phyloP scores from a whole-genome alignment of 1,284 basidiomycete species.

The Fistulina hepatica region DNA sequence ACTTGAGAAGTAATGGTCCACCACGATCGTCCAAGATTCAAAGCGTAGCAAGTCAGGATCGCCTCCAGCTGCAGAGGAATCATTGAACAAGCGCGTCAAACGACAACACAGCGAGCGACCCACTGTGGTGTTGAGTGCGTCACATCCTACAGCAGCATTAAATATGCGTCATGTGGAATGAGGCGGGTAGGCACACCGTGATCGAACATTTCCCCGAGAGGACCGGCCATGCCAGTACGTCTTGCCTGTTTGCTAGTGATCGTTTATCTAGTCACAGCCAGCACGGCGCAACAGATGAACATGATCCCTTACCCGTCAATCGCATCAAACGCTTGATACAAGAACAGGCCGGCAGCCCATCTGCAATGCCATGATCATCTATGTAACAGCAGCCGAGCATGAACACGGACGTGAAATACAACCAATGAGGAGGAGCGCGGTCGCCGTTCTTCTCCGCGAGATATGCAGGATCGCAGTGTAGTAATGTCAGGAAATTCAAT shows the following conservation, averaged over 20 bases:
- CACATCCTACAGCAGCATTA: slow-evolving; percentile 46
- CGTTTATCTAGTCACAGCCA: no score
- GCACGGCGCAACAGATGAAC: slow-evolving; percentile 8
- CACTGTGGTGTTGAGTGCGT: slow-evolving; percentile 92
- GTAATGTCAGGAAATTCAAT: slow-evolving; percentile 74
- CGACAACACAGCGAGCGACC: slow-evolving; percentile 14
- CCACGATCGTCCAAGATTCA: slow-evolving; percentile 89
- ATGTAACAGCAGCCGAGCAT: slow-evolving; percentile 4
- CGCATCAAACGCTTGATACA: slow-evolving; percentile 86
- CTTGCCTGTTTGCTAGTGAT: slow-evolving; percentile 97
- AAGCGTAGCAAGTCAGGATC: slow-evolving; percentile 71
- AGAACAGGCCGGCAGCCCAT: slow-evolving; percentile 85
- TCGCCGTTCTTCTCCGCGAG: slow-evolving; percentile 53
- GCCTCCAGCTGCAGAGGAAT: slow-evolving; percentile 71
- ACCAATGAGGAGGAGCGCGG: slow-evolving; percentile 63
- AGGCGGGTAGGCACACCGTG: slow-evolving; percentile 50
- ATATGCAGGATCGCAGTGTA: slow-evolving; percentile 76
- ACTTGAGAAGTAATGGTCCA: slow-evolving; percentile 89
- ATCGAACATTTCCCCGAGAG: slow-evolving; percentile 94
- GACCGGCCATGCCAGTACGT: slow-evolving; percentile 91
- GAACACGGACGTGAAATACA: slow-evolving; percentile 69
- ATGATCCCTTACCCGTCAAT: slow-evolving; percentile 59
- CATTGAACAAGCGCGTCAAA: slow-evolving; percentile 3
- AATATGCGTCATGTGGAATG: neutral
- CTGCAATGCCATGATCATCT: slow-evolving; percentile 27